Evolutionary conservation across 2,329 filamentous ascomycete species (phyloP), one percentile per base, ranked within the genome.

Genomic region (Fusarium mangiferae): DNA sequence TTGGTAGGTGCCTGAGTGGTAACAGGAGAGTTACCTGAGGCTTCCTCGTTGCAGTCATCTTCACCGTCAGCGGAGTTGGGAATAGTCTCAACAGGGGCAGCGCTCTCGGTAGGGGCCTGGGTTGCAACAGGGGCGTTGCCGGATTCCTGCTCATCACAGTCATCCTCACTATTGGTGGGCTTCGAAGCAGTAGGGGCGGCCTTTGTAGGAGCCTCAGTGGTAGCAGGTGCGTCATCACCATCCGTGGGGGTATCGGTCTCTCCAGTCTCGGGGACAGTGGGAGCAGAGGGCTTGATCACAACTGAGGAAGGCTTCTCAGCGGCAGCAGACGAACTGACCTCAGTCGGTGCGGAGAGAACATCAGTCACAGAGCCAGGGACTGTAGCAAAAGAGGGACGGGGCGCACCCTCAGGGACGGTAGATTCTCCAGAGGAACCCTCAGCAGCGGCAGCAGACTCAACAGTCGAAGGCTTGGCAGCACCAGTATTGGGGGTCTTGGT

Each of bases 321-420:
- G 5, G 61, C 12, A 42, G 20, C 60, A 38, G 63, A 38, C 3
- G 60, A 65, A 12, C 26, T 12, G 24, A 12, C 44, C 26, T 65
- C 17, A 12, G 66, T 56, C 8, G 75, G 70, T 15, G 20, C 26
- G n/a, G 66, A 49, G 9, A 75, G 68, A 49, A 73, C 44, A 38
- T 76, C 56, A 24, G 68, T 66, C n/a, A 74, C 73, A 10, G 52
- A 56, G 20, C n/a, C 38, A 8, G 75, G 64, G 33, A 72, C 62
- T 6, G 68, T 58, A 28, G 64, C 61, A 24, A 76, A 66, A 13
- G 76, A 71, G 57, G 76, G 76, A 35, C 70, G 75, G 7, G 76
- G 76, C 20, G 76, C 68, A 24, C 26, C 72, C 10, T 52, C 51
- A 35, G 73, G 66, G 39, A 73, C 17, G 28, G 30, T 30, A 39